These are phyloP conservation scores for Basipetospora chlamydospora DNA, from an alignment of 2,329 filamentous ascomycete species.

Conservation along the genomic window DNA sequence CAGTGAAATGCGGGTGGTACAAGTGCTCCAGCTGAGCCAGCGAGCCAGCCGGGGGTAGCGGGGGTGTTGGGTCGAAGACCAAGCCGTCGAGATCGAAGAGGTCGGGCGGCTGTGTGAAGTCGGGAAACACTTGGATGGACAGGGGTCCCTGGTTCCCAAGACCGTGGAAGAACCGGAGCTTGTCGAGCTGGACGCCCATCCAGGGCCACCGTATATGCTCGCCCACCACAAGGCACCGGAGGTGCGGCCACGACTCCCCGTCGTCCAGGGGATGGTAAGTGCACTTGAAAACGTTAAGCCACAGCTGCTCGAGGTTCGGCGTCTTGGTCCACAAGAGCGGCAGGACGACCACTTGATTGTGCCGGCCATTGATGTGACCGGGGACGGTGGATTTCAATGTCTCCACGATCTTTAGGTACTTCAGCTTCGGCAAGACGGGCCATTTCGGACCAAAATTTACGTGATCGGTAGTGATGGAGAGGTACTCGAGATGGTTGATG, in stretches of 20 bases:
- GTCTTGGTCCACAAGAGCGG: conserved; percentile 8
- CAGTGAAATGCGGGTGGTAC: conserved; percentile 4
- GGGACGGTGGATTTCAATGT: conserved; percentile 1
- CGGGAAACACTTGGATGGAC: too few relatives aligned
- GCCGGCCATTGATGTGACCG: background rate
- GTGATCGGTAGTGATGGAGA: background rate
- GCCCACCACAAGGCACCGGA: conserved; percentile 16
- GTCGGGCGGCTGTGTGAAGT: too few relatives aligned
- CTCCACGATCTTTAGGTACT: conserved; percentile 3
- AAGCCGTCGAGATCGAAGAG: background rate
- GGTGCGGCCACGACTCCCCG: conserved; percentile 13
- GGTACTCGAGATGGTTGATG: background rate
- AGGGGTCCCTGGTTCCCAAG: conserved; percentile 8
- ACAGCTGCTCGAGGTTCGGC: conserved; percentile 18
- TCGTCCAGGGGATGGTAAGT: conserved; percentile 11
- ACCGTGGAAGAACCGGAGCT: conserved; percentile 5
- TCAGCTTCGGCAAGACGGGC: conserved; percentile 8
- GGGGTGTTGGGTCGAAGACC: background rate
- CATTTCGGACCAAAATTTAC: conserved; percentile 12
- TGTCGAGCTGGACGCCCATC: conserved; percentile 9
- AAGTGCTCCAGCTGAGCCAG: background rate
- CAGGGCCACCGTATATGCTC: conserved; percentile 8
- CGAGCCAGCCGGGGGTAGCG: background rate
- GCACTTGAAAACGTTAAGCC: conserved; percentile 15
- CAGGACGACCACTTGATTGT: conserved; percentile 2